Base-by-base conservation (phyloP, 2,329 filamentous ascomycete species). In the Hypomyces perniciosus region DNA sequence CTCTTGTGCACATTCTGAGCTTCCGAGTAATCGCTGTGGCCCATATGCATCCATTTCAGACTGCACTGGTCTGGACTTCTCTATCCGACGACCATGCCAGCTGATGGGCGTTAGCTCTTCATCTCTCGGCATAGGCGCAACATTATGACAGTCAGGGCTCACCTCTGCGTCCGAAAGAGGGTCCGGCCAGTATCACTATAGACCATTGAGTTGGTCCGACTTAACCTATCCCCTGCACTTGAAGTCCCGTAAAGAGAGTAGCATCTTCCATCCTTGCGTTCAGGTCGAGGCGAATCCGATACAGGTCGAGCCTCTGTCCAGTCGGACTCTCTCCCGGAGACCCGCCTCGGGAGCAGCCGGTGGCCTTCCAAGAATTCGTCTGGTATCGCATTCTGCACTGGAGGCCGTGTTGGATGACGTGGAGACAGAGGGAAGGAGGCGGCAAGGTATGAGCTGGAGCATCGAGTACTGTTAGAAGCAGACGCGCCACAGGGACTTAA, bases 371-470 rank as follows among this genome's bases (percentile, higher is more conserved):
- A 7, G 12, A 33, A 48, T 35, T 42, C 40, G 13, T 53, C 51
- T 5, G 30, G 38, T 13, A 43, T n/a, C 31, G 27, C 41, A n/a
- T 42, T 28, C 33, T 20, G 34, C 31, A 12, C 46, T 30, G n/a
- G 41, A 1, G 2, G 44, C 28, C 12, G 34, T 44, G 34, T 38
- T 3, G 50, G 42, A 33, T 53, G 43, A 26, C 51, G 49, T 6
- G 37, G 44, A 47, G 43, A 50, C n/a, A 49, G 58, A 44, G 42
- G 57, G 48, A 46, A 51, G 20, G 62, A 63, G 31, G 59, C 63
- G 30, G 62, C 60, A 39, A 65, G 60, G 54, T 67, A 66, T 35
- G 60, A 63, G 45, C 61, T 65, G 50, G 64, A 65, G 47, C 61
- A 67, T 28, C 60, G 63, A 38, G 60, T 54, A 37, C 50, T 48